A percentile compares a stretch with the other conserved stretches of the same genome.
These are phyloP conservation scores for Cladorrhinum samala DNA, from an alignment of 495 filamentous ascomycete species.

Conservation along the genomic window DNA sequence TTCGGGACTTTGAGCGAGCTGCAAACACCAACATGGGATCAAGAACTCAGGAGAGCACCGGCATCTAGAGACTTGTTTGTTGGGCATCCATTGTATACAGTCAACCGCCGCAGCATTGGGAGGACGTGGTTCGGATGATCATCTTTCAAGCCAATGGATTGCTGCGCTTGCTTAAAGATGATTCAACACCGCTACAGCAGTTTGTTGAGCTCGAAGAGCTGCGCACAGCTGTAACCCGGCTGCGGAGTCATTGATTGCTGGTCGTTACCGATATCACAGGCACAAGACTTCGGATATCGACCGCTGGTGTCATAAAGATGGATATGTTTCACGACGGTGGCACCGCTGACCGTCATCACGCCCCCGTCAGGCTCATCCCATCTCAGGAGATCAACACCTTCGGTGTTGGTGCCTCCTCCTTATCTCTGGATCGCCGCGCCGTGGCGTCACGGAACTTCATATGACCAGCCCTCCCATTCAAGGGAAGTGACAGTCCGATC, in stretches of 20 bases:
- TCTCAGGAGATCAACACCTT: too few relatives aligned
- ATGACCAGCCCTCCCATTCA: too few relatives aligned
- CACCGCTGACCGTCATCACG: too few relatives aligned
- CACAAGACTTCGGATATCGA: background rate
- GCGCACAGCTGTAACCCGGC: background rate
- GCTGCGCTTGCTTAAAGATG: background rate
- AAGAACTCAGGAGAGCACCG: background rate
- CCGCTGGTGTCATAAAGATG: too few relatives aligned
- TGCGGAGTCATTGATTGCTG: background rate
- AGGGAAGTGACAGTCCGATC: too few relatives aligned
- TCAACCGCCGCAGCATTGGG: background rate
- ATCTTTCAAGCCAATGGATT: background rate
- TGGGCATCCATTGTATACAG: background rate
- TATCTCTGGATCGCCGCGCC: too few relatives aligned
- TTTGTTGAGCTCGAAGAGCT: background rate
- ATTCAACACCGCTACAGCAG: background rate
- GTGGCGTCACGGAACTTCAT: too few relatives aligned
- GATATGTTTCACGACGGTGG: too few relatives aligned
- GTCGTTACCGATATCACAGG: background rate
- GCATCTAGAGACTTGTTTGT: background rate
- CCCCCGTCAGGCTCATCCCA: too few relatives aligned
- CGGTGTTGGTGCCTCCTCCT: too few relatives aligned
- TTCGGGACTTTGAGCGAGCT: too few relatives aligned
- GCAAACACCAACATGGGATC: background rate
- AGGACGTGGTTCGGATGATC: too few relatives aligned